Evolutionary conservation across 1,284 basidiomycete genomes (phyloP).

Genomic region (Megacollybia platyphylla): DNA sequence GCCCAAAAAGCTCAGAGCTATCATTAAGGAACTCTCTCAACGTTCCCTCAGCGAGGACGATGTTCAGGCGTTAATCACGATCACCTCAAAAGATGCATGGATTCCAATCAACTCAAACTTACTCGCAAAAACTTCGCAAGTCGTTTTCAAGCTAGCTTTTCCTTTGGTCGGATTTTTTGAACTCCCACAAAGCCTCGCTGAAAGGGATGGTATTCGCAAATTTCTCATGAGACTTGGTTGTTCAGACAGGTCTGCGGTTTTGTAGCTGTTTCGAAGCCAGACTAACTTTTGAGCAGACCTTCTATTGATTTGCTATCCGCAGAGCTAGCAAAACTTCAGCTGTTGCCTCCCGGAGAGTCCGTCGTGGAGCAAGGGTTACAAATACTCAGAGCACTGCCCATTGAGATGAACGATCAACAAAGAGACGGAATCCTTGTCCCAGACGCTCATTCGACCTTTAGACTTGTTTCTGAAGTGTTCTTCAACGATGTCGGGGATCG

Average conservation of each 20-base stretch:
- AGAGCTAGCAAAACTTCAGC: slow-evolving; percentile 10
- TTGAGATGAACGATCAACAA: slow-evolving; percentile 11
- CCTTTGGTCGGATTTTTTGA: slow-evolving; percentile 15
- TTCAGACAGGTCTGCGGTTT: slow-evolving; percentile 15
- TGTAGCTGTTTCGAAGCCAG: neutral
- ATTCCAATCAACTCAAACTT: slow-evolving; percentile 16
- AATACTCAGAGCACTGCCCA: slow-evolving; percentile 16
- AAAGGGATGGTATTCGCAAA: slow-evolving; percentile 6
- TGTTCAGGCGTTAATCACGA: slow-evolving; percentile 8
- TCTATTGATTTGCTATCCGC: slow-evolving; percentile 14
- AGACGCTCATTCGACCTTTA: slow-evolving; percentile 15
- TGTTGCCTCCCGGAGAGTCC: slow-evolving; percentile 1
- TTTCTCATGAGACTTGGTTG: slow-evolving; percentile 23
- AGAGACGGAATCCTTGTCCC: slow-evolving; percentile 19
- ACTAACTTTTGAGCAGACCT: slow-evolving; percentile 14
- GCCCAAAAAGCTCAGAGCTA: slow-evolving; percentile 5
- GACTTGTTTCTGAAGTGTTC: slow-evolving; percentile 14
- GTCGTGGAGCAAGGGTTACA: slow-evolving; percentile 12
- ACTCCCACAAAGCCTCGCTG: slow-evolving; percentile 8
- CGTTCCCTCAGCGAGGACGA: slow-evolving; percentile 13
- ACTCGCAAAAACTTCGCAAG: slow-evolving; percentile 12
- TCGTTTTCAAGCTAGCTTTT: slow-evolving; percentile 13
- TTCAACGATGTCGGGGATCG: slow-evolving; percentile 25
- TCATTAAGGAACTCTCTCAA: slow-evolving; percentile 19
- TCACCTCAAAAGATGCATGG: slow-evolving; percentile 15